Base-by-base conservation (phyloP, 2,329 filamentous ascomycete genomes). In the Penicillium palitans region DNA sequence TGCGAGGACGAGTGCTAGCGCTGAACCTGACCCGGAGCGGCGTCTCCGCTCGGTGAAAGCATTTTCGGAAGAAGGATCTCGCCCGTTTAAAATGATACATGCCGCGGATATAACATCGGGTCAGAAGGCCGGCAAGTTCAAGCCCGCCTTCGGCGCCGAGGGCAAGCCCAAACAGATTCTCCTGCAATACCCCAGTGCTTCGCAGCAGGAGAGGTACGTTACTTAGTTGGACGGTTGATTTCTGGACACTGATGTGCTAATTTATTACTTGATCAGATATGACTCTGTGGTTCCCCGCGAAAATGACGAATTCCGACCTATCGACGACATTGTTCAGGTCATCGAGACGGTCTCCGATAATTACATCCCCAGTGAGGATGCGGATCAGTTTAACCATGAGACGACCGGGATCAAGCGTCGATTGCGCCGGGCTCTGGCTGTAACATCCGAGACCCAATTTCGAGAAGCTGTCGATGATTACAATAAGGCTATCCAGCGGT, bases 141-240 rank as follows among this genome's bases (percentile, higher is more conserved):
- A 78, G 61, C 77, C 79, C 27, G 82, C 80, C 25, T 83, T 81
- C 66, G 77, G 78, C 13, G 78, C 74, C 42, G 73, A 72, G 46
- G 72, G 74, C 13, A 75, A 78, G 48, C 73, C 79, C 21, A 70
- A 73, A 29, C 74, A 79, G 12, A 84, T 96, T 59, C 80, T 87
- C 70, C 78, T 98, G 66, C 90, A 95, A 73, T 98, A 98, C 74
- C 93, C 95, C 10, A 93, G 90, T 73, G 80, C 82, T 61, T 84
- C 86, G 56, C 81, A 82, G 50, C 83, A 84, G 53, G 90, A 95
- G 76, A 85, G 82, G 86, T 90, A 79, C 53, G 68, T 59, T 47
- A 15, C 4, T 42, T 45, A 6, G 13, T 41, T 51, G 6, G 19
- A 12, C 10, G 0, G 25, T n/a, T 19, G 7, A 9, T 19, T 24